phyloP scores from a whole-genome alignment of 371 early-diverging fungal species.

The Mucor irregularis region DNA sequence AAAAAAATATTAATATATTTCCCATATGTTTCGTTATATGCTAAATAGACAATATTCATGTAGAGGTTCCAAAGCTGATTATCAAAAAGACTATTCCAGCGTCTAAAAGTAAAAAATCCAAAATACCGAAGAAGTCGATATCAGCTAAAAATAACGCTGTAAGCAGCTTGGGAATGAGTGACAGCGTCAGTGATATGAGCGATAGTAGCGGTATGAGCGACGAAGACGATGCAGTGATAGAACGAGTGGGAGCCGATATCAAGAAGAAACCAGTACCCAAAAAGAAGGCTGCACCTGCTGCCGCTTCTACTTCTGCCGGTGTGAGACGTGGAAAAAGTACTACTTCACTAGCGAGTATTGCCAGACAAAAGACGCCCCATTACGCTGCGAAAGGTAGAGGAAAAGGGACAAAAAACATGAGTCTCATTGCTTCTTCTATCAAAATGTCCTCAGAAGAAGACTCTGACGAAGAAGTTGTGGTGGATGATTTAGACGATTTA shows the following conservation, averaged over 20 bases:
- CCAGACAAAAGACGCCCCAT: conserved; percentile 8
- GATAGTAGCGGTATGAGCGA: neutral
- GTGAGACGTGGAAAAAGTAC: conserved; percentile 22
- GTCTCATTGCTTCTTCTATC: neutral
- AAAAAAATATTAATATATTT: too few species aligned
- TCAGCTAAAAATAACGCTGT: neutral
- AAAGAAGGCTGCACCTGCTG: conserved; percentile 3
- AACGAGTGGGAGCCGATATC: conserved; percentile 1
- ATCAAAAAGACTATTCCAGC: neutral
- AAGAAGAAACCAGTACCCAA: conserved; percentile 13
- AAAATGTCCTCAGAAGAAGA: neutral
- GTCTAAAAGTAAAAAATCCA: conserved; percentile 4
- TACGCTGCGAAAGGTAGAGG: neutral
- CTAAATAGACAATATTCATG: too few species aligned
- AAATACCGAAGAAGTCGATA: neutral
- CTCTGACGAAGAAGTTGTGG: conserved; percentile 24
- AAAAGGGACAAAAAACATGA: neutral
- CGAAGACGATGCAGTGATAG: conserved; percentile 1
- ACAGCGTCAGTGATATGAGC: neutral
- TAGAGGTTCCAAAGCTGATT: neutral
- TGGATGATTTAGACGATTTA: conserved; percentile 34
- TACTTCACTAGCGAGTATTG: conserved; percentile 11
- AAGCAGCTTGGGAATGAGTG: too few species aligned
- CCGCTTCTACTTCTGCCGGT: too few species aligned
- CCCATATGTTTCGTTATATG: too few species aligned